phyloP scores from a whole-genome alignment of 192 early-diverging fungal species.

The Coemansia sp. region DNA sequence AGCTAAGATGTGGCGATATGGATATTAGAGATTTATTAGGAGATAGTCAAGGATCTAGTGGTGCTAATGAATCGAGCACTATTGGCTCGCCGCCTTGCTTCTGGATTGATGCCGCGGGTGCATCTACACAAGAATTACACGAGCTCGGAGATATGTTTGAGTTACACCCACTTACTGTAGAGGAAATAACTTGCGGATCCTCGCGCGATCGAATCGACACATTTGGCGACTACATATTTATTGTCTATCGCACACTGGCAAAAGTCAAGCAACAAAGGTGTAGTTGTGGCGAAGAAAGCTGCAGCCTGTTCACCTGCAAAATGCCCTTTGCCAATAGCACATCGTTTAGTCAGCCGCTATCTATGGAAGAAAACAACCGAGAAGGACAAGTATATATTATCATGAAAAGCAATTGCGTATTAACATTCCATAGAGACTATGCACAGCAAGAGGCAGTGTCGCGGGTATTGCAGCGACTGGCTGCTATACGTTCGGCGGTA shows the following conservation, averaged over 20 bases:
- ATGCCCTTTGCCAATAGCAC: not conserved
- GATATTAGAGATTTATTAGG: conserved; percentile 17
- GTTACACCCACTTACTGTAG: conserved; percentile 76
- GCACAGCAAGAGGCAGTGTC: conserved; percentile 10
- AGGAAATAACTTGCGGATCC: conserved; percentile 88
- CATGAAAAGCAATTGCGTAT: conserved; percentile 31
- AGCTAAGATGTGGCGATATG: conserved; percentile 11
- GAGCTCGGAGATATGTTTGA: conserved; percentile 64
- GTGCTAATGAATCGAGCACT: conserved; percentile 9
- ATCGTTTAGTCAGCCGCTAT: not conserved
- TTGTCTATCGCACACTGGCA: conserved; percentile 55
- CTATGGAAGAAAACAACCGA: not conserved
- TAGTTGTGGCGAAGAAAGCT: conserved; percentile 8
- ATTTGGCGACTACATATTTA: conserved; percentile 63
- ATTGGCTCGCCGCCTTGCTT: conserved; percentile 50
- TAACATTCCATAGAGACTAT: conserved; percentile 36
- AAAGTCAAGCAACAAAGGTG: not conserved
- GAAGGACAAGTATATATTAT: conserved; percentile 25
- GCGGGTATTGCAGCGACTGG: conserved; percentile 33
- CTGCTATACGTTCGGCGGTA: conserved; percentile 25
- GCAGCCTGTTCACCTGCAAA: not conserved
- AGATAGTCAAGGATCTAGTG: conserved; percentile 5
- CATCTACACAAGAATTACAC: conserved; percentile 61
- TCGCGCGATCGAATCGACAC: conserved; percentile 91
- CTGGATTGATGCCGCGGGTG: conserved; percentile 70